Evolutionary conservation across 495 filamentous ascomycete genomes (phyloP).

Genomic region (Xylaria flabelliformis): DNA sequence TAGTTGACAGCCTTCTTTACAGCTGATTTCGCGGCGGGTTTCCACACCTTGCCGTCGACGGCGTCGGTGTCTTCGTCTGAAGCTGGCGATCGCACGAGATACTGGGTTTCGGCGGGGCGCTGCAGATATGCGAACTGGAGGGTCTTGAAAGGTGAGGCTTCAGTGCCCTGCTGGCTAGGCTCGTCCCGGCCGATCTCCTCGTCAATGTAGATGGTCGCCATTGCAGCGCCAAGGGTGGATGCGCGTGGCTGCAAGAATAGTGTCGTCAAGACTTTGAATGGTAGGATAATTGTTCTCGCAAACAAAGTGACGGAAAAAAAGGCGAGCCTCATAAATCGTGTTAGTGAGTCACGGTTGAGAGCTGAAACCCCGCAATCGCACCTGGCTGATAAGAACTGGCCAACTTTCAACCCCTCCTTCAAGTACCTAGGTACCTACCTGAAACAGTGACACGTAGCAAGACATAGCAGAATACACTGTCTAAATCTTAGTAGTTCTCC

Average conservation of each 20-base stretch:
- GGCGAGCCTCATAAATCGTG: background rate
- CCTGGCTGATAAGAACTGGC: slow-evolving; percentile 8
- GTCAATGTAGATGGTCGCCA: slow-evolving; percentile 72
- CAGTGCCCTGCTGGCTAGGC: slow-evolving; percentile 61
- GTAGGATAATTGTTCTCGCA: background rate
- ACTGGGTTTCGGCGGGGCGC: slow-evolving; percentile 65
- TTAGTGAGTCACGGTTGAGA: slow-evolving; percentile 17
- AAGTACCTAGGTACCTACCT: background rate
- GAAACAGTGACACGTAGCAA: no score
- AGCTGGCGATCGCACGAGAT: slow-evolving; percentile 70
- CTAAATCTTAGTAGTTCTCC: no score
- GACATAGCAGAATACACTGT: no score
- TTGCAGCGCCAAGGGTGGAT: slow-evolving; percentile 35
- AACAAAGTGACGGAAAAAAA: background rate
- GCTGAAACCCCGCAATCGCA: slow-evolving; percentile 23
- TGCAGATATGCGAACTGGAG: slow-evolving; percentile 77
- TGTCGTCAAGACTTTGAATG: background rate
- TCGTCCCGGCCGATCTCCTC: slow-evolving; percentile 76
- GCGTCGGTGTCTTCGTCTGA: slow-evolving; percentile 66
- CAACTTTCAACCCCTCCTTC: slow-evolving; percentile 1
- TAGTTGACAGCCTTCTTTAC: slow-evolving; percentile 79
- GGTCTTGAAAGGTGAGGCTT: slow-evolving; percentile 77
- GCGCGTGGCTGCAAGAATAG: background rate
- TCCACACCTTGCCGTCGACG: slow-evolving; percentile 63
- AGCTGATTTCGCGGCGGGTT: slow-evolving; percentile 78